Evolutionary conservation across 495 filamentous ascomycete genomes (phyloP), one percentile per base, ranked within the genome.

Genomic region (Neurospora hispaniola): DNA sequence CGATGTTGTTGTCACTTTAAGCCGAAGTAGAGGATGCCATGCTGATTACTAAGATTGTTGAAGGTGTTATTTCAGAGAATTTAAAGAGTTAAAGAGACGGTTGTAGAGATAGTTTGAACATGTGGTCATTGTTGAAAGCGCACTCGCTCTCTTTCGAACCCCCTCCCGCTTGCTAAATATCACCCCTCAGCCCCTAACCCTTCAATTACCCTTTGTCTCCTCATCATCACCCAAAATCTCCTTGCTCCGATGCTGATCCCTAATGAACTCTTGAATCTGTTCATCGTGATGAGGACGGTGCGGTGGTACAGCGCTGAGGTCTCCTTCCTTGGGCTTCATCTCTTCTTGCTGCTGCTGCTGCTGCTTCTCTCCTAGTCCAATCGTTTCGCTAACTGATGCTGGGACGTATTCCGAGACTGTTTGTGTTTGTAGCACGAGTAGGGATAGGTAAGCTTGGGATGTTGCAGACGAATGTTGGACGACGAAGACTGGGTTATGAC

Each of bases 201-300:
- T 8, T 66, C 23, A 66, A 38, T 35, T 9, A 14, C 54, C 23
- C 54, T 66, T 66, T 3, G 54, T 66, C 8, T 66, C 27, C 54
- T 66, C 54, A 18, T 66, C 54, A 66, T 66, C 69, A 39, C 59
- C 69, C 23, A 44, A 40, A 10, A 78, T 44, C 8, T 44, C 69
- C 40, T 72, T 77, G 71, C 81, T 83, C 4, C 75, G 71, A 69
- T 83, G 80, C 59, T 82, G 80, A 35, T 82, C 81, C 54, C 76
- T 76, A 40, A 83, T 42, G 43, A 83, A 83, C 71, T 82, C 80
- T 20, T 76, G 77, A 41, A 83, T 82, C 42, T 81, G 75, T 4
- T 41, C 23, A 42, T 83, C 81, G 14, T 83, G 76, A 10, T 75
- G 41, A 1, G 80, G 81, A 0, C 79, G 74, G 14, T 79, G 38